Evolutionary conservation across 1,284 basidiomycete genomes (phyloP).

Genomic region (Apiotrichum akiyoshidainum): DNA sequence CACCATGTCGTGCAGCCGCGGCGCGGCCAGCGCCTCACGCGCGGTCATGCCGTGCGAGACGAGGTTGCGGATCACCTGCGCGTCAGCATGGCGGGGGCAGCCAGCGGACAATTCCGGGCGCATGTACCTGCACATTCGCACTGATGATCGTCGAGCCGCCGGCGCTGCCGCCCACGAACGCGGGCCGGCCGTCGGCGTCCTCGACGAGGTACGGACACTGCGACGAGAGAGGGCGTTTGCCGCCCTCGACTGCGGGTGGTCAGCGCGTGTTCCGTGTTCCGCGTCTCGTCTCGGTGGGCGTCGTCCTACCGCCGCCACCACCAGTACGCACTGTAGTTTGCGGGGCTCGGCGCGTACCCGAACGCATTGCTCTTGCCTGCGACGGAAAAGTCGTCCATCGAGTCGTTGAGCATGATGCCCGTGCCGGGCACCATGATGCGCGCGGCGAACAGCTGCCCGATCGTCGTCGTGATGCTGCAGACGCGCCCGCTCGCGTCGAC

Average conservation of each 20-base stretch:
- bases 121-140: conserved; percentile 35
- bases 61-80: conserved; percentile 26
- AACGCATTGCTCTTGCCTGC: conserved; percentile 36
- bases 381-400: conserved; percentile 46
- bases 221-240: conserved; percentile 42
- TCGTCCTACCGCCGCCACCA: not conserved
- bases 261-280: not conserved
- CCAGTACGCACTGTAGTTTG: conserved; percentile 30
- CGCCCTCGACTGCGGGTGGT: conserved; percentile 27
- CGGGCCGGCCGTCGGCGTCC: conserved; percentile 13
- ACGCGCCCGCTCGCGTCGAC: conserved; percentile 39
- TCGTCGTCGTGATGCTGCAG: conserved; percentile 43
- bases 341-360: conserved; percentile 39
- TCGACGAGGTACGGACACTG: conserved; percentile 44
- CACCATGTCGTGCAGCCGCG: conserved; percentile 45
- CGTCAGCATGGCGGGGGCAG: no score
- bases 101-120: not conserved
- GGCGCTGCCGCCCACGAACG: conserved; percentile 38
- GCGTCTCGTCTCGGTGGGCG: no score
- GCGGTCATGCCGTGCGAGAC: conserved; percentile 31
- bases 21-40: conserved; percentile 28
- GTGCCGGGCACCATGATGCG: conserved; percentile 43
- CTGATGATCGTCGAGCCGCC: conserved; percentile 47
- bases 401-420: conserved; percentile 47
- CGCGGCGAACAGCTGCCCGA: conserved; percentile 42